phyloP scores from a whole-genome alignment of 345 rosid species.

The Reutealis trisperma region DNA sequence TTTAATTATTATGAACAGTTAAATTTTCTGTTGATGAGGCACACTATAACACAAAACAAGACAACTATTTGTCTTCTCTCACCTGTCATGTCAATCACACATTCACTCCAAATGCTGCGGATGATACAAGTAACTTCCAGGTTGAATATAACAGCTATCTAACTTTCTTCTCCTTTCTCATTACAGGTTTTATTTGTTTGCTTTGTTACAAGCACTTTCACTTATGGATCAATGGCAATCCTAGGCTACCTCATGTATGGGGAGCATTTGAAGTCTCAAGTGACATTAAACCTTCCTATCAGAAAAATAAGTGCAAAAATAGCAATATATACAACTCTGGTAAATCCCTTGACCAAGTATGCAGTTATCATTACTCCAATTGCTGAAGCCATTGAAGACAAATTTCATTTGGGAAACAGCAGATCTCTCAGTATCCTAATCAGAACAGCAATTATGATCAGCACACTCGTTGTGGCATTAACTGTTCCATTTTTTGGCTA shows the following conservation, averaged over 20 bases:
- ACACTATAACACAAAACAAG: no score
- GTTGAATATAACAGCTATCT: background rate
- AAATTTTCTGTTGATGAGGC: no score
- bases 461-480: slow-evolving; percentile 57
- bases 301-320: slow-evolving; percentile 45
- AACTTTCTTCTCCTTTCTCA: background rate
- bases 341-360: slow-evolving; percentile 65
- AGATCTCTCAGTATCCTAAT: slow-evolving; percentile 39
- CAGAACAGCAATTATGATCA: slow-evolving; percentile 47
- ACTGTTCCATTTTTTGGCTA: slow-evolving; percentile 63
- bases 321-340: slow-evolving; percentile 58
- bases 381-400: slow-evolving; percentile 53
- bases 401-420: slow-evolving; percentile 30
- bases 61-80: no score
- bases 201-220: slow-evolving; percentile 49
- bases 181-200: slow-evolving; percentile 58
- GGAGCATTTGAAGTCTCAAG: slow-evolving; percentile 55
- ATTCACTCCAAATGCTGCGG: no score
- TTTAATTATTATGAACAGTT: no score
- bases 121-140: background rate
- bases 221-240: slow-evolving; percentile 56
- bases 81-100: no score
- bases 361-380: slow-evolving; percentile 53
- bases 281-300: slow-evolving; percentile 63
- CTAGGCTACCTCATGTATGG: slow-evolving; percentile 73